These are phyloP conservation scores for Beauveria brongniartii DNA, from an alignment of 2,329 filamentous ascomycete genomes.

Conservation along the genomic window DNA sequence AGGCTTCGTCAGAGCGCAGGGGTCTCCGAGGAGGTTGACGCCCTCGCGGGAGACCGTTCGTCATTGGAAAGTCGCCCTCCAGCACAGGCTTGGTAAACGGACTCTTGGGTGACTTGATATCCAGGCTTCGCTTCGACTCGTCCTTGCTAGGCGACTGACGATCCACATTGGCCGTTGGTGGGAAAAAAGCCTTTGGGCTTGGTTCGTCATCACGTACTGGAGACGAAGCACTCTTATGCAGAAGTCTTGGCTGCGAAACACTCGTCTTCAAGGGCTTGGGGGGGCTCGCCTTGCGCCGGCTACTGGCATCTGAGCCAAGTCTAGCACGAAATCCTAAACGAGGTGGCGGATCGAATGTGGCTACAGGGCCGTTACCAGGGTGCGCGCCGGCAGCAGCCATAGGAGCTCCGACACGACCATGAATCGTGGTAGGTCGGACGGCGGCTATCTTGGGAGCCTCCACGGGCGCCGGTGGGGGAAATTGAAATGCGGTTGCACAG, in stretches of 20 bases:
- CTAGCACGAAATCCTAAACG: constrained; percentile 9
- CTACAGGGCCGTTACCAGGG: not conserved
- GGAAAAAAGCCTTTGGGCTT: not conserved
- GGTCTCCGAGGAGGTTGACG: constrained; percentile 19
- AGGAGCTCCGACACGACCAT: not conserved
- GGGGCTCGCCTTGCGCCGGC: constrained; percentile 1
- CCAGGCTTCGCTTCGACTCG: constrained; percentile 9
- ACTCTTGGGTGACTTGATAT: constrained; percentile 16
- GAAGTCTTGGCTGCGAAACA: not conserved
- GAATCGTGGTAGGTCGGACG: constrained; percentile 1
- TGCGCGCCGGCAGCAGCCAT: not conserved
- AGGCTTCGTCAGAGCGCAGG: constrained; percentile 8
- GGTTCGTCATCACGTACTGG: not conserved
- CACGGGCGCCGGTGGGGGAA: not conserved
- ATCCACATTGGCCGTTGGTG: not conserved
- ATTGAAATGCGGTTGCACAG: not conserved
- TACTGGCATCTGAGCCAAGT: constrained; percentile 9
- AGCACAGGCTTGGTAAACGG: constrained; percentile 21
- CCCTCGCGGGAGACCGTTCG: constrained; percentile 28
- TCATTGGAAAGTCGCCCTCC: constrained; percentile 26
- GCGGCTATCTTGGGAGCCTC: not conserved
- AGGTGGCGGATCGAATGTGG: not conserved
- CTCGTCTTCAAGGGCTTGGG: constrained; percentile 3
- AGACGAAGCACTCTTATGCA: not conserved
- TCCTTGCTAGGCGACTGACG: not conserved